A percentile compares a stretch with the other conserved stretches of the same genome.
These are phyloP conservation scores for Alternaria infectoria DNA, from an alignment of 2,329 filamentous ascomycete species.

Conservation along the genomic window DNA sequence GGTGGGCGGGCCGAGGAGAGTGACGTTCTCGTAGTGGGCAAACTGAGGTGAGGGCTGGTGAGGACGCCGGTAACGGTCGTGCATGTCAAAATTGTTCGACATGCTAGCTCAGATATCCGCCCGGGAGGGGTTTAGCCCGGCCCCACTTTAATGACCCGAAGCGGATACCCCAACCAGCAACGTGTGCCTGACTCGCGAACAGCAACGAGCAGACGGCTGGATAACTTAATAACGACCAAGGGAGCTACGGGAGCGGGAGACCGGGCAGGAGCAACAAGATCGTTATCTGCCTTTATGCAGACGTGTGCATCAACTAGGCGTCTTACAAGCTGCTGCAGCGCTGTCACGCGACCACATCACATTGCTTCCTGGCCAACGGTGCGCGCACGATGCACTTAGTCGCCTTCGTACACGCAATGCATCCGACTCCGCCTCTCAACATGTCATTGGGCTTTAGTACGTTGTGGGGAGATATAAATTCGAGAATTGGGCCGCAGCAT, in stretches of 20 bases:
- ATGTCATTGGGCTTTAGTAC: conserved; percentile 26
- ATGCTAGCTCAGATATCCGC: conserved; percentile 20
- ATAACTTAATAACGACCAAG: neutral
- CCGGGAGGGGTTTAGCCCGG: conserved; percentile 5
- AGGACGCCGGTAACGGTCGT: conserved; percentile 15
- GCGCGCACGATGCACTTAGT: conserved; percentile 38
- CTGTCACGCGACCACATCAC: conserved; percentile 40
- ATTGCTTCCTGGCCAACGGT: conserved; percentile 21
- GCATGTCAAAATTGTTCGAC: conserved; percentile 32
- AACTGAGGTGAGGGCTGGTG: conserved; percentile 24
- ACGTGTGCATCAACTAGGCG: conserved; percentile 10
- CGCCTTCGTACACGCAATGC: conserved; percentile 42
- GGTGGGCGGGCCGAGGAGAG: conserved; percentile 46
- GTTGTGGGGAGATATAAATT: neutral
- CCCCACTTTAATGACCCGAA: conserved; percentile 8
- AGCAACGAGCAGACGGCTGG: neutral
- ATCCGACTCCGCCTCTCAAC: conserved; percentile 45
- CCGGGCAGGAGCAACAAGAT: neutral
- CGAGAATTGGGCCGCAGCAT: neutral
- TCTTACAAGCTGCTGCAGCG: conserved; percentile 32
- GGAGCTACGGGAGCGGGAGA: neutral
- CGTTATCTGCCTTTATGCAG: conserved; percentile 13
- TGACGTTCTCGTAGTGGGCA: conserved; percentile 37
- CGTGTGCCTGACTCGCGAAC: conserved; percentile 14
- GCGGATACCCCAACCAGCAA: neutral